phyloP scores from a whole-genome alignment of 2,329 filamentous ascomycete genomes.

The Boeremia exigua region DNA sequence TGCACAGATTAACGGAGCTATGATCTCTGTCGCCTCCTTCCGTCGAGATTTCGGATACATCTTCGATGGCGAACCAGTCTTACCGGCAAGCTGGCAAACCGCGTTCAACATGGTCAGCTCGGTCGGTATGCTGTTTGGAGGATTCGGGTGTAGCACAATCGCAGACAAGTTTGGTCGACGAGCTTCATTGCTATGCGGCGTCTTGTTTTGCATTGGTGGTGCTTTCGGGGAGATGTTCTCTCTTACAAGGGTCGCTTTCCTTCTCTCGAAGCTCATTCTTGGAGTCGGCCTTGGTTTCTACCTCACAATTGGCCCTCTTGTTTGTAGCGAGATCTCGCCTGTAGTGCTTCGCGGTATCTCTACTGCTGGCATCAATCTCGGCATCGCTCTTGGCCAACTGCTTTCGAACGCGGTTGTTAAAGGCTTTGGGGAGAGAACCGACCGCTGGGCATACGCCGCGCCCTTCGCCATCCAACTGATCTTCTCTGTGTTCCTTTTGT shows the following conservation, averaged over 20 bases:
- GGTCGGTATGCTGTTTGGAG: conserved; percentile 63
- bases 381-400: conserved; percentile 68
- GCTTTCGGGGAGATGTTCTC: conserved; percentile 70
- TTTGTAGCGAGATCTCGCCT: conserved; percentile 52
- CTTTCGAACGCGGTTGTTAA: conserved; percentile 54
- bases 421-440: conserved; percentile 59
- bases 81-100: conserved; percentile 49
- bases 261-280: conserved; percentile 17
- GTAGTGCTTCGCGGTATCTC: conserved; percentile 64
- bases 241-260: conserved; percentile 32
- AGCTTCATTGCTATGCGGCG: conserved; percentile 16
- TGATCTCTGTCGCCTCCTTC: conserved; percentile 64
- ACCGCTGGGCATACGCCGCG: conserved; percentile 67
- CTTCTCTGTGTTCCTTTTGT: conserved; percentile 68
- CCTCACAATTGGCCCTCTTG: conserved; percentile 18
- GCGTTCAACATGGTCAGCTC: conserved; percentile 58
- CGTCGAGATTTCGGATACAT: conserved; percentile 60
- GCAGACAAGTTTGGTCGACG: conserved; percentile 43
- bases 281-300: conserved; percentile 22
- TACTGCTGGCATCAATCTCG: conserved; percentile 66
- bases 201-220: conserved; percentile 44
- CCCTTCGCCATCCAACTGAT: conserved; percentile 73
- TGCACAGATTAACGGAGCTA: conserved; percentile 66
- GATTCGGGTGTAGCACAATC: conserved; percentile 47
- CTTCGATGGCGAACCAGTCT: conserved; percentile 30